Conservation (phyloP, 2,329 filamentous ascomycete genomes). For the Neopestalotiopsis rosae region DNA sequence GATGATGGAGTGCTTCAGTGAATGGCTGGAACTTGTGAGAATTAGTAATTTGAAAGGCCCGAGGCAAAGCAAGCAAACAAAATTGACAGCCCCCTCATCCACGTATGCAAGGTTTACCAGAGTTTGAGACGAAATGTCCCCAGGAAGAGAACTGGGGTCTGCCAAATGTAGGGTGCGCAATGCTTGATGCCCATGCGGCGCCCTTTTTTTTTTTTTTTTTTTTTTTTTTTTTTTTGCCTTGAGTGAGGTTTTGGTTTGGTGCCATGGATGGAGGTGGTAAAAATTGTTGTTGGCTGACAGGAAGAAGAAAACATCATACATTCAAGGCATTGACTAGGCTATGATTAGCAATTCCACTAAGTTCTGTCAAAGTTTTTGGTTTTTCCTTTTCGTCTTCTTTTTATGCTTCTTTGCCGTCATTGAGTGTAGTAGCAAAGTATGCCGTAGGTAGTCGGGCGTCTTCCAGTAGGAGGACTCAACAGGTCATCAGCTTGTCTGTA, state of each 20-base stretch:
- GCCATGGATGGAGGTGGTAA: neutral
- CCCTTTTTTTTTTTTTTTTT: too few species aligned
- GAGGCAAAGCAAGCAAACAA: conserved; percentile 1
- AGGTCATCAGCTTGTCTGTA: neutral
- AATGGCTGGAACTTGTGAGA: neutral
- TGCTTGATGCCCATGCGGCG: too few species aligned
- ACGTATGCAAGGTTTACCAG: neutral
- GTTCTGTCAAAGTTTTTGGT: neutral
- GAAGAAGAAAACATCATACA: neutral
- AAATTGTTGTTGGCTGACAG: neutral
- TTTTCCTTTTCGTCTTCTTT: neutral
- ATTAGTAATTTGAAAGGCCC: neutral
- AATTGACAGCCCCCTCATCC: neutral
- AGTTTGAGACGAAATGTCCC: neutral
- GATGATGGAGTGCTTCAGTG: neutral
- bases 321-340: neutral
- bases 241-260: too few species aligned
- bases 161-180: neutral
- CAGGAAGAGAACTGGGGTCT: neutral
- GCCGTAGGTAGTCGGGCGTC: neutral
- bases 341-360: neutral
- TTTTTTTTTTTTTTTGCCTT: too few species aligned
- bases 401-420: conserved; percentile 2
- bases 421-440: too few species aligned
- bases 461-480: neutral